Evolutionary conservation across 192 early-diverging fungal genomes (phyloP).

Genomic region (Paraglomus occultum): DNA sequence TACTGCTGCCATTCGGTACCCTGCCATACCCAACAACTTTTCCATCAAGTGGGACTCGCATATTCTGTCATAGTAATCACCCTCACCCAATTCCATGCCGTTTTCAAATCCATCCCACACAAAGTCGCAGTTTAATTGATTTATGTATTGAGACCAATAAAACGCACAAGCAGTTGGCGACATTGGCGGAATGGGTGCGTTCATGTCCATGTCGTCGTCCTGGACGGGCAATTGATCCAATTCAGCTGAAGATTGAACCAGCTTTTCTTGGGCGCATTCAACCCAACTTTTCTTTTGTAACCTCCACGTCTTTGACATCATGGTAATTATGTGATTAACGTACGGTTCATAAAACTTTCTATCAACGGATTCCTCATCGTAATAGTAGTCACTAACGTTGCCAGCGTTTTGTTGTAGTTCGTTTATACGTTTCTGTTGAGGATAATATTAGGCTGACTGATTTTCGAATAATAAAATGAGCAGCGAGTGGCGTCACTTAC

Average conservation of each 20-base stretch:
- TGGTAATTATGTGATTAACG: neutral
- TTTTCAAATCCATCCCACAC: slow-evolving; percentile 40
- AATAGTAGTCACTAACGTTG: neutral
- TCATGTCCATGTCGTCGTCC: too few relatives aligned
- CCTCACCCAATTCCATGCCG: slow-evolving; percentile 35
- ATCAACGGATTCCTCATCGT: neutral
- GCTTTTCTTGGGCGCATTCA: neutral
- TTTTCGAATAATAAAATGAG: neutral
- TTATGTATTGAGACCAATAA: slow-evolving; percentile 37
- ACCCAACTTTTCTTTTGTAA: slow-evolving; percentile 1
- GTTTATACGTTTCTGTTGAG: slow-evolving; percentile 22
- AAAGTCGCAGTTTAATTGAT: slow-evolving; percentile 39
- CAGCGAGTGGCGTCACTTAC: slow-evolving; percentile 26
- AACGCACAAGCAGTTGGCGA: slow-evolving; percentile 38
- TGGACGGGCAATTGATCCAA: too few relatives aligned
- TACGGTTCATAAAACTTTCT: slow-evolving; percentile 13
- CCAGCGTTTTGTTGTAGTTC: neutral
- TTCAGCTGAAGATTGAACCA: too few relatives aligned
- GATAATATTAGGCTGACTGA: neutral
- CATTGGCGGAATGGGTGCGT: neutral
- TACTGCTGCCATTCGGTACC: slow-evolving; percentile 45
- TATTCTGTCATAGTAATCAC: slow-evolving; percentile 37
- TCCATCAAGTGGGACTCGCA: slow-evolving; percentile 32
- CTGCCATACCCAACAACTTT: slow-evolving; percentile 38
- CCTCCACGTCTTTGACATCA: slow-evolving; percentile 9